These are phyloP conservation scores for Zygoascus hellenicus DNA, from an alignment of 1,139 yeast genomes.

Conservation along the genomic window DNA sequence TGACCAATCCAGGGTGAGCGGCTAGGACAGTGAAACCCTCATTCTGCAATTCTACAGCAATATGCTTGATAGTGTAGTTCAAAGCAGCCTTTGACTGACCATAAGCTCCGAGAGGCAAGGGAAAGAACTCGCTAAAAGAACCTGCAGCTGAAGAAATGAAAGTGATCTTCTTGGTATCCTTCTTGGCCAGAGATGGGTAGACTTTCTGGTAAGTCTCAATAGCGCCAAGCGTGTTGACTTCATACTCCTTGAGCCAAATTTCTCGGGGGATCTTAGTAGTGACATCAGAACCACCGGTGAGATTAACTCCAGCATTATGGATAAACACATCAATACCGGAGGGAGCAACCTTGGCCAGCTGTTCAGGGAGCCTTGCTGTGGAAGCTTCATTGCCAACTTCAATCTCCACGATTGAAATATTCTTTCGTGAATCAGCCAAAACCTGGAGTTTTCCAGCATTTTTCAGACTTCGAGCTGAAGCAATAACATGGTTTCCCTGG, in stretches of 20 bases:
- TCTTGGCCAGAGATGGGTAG: slow-evolving; percentile 25
- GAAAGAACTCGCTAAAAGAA: slow-evolving; percentile 22
- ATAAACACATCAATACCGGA: slow-evolving; percentile 40
- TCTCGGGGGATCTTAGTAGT: slow-evolving; percentile 21
- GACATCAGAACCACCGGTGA: slow-evolving; percentile 10
- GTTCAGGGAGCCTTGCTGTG: slow-evolving; percentile 17
- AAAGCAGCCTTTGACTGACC: slow-evolving; percentile 38
- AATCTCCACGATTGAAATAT: slow-evolving; percentile 24
- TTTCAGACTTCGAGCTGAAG: slow-evolving; percentile 27
- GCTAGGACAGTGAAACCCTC: slow-evolving; percentile 28
- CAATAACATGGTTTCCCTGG: slow-evolving; percentile 29
- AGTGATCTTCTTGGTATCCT: slow-evolving; percentile 21
- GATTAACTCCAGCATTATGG: slow-evolving; percentile 44
- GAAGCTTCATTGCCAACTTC: slow-evolving; percentile 25
- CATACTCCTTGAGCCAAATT: slow-evolving; percentile 29
- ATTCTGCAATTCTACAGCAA: slow-evolving; percentile 24
- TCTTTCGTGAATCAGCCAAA: slow-evolving; percentile 19
- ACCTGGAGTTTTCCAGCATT: slow-evolving; percentile 3
- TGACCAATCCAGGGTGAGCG: slow-evolving; percentile 35
- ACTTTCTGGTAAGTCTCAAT: slow-evolving; percentile 30
- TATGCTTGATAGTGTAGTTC: slow-evolving; percentile 26
- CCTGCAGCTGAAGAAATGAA: slow-evolving; percentile 29
- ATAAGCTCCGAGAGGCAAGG: slow-evolving; percentile 20
- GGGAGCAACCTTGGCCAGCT: slow-evolving; percentile 19
- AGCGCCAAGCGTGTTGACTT: slow-evolving; percentile 34